Conservation (phyloP, 768 basidiomycete species). For the Collybia sp. region DNA sequence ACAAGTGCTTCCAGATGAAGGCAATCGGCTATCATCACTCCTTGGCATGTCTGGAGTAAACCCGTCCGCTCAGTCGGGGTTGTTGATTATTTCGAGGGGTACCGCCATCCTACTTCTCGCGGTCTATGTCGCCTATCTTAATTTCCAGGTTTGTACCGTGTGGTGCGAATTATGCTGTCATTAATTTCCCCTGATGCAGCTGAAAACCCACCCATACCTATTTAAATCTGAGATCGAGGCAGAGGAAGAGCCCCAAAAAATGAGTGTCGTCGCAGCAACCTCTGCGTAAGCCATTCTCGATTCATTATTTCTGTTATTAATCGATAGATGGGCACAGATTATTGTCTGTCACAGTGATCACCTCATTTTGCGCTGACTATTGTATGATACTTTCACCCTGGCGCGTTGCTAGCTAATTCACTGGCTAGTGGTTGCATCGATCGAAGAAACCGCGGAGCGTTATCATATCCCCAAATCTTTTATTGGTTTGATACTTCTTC, state of each 20-base stretch:
- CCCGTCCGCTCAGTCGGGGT: constrained; percentile 33
- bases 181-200: constrained; percentile 30
- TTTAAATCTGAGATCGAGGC: constrained; percentile 33
- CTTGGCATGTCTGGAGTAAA: constrained; percentile 11
- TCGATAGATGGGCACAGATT: constrained; percentile 36
- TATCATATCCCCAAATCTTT: constrained; percentile 82
- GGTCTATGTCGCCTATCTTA: constrained; percentile 71
- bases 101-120: constrained; percentile 71
- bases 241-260: constrained; percentile 43
- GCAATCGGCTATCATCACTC: no score
- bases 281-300: constrained; percentile 36
- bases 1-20: constrained; percentile 5
- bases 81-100: constrained; percentile 75
- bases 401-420: constrained; percentile 5
- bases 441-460: constrained; percentile 83
- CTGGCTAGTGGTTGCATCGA: constrained; percentile 74
- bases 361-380: constrained; percentile 87
- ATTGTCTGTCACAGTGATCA: constrained; percentile 70
- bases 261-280: constrained; percentile 69
- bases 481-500: constrained; percentile 83
- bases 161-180: background rate
- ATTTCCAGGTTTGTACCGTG: constrained; percentile 57
- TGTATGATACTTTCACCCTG: constrained; percentile 38
- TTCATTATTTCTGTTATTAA: background rate
- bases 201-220: constrained; percentile 66